phyloP scores from a whole-genome alignment of 2,329 filamentous ascomycete genomes.

The Chalaropsis ovoidea region DNA sequence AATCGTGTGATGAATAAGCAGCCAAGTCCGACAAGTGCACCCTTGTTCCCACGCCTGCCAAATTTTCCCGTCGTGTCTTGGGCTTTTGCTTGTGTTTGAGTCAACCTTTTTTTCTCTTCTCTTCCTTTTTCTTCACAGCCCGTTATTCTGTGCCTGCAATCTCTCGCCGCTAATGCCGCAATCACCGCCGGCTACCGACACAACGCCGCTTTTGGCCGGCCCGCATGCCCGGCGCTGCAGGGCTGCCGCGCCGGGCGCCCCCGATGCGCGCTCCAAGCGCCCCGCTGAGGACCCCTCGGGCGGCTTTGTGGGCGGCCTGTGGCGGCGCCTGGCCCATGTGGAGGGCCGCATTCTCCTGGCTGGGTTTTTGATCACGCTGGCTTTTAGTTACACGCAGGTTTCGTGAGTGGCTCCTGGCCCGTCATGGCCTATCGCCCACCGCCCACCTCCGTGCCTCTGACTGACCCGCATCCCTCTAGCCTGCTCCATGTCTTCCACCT shows the following conservation, averaged over 20 bases:
- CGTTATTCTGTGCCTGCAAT: background rate
- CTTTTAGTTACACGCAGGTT: constrained; percentile 42
- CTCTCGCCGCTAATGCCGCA: background rate
- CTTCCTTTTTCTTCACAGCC: background rate
- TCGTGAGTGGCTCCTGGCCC: constrained; percentile 33
- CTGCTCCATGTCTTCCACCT: constrained; percentile 57
- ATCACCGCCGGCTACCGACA: background rate
- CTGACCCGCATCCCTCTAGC: constrained; percentile 27
- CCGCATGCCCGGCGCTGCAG: background rate
- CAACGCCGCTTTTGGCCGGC: background rate
- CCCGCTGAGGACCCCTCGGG: background rate
- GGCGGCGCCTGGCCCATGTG: constrained; percentile 26
- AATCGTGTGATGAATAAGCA: background rate
- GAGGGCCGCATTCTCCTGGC: constrained; percentile 46
- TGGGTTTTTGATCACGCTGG: constrained; percentile 49
- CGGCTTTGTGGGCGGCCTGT: background rate
- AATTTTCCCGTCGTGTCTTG: too few species aligned
- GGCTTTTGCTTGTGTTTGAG: background rate
- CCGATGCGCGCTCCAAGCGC: background rate
- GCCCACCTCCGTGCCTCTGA: background rate
- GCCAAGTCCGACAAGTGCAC: background rate
- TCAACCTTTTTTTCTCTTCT: background rate
- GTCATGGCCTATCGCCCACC: background rate
- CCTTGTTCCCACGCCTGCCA: background rate
- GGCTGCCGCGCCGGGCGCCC: background rate